Percentiles rank a stretch among this genome's conserved stretches.
These are phyloP conservation scores for Caloboletus firmus DNA, from an alignment of 1,284 basidiomycete genomes.

Conservation along the genomic window DNA sequence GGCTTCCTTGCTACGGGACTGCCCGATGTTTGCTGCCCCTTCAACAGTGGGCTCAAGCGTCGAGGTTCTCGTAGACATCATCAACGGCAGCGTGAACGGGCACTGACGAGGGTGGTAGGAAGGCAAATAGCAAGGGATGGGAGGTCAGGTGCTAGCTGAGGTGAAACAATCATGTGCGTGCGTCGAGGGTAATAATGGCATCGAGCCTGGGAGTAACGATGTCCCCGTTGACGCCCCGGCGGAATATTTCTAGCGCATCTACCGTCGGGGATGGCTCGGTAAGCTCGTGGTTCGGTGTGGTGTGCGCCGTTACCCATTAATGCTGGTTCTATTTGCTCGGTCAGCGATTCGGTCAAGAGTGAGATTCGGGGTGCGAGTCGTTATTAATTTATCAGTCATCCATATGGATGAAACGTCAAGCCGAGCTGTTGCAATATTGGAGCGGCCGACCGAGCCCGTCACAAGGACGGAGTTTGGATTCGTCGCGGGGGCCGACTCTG, in stretches of 20 bases:
- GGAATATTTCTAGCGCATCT: not conserved
- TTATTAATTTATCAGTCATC: not conserved
- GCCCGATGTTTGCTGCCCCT: not conserved
- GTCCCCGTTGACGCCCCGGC: not conserved
- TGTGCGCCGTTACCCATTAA: not conserved
- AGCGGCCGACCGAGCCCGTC: not conserved
- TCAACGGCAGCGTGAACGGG: not conserved
- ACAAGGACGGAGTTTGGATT: slow-evolving; percentile 6
- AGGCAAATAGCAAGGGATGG: not conserved
- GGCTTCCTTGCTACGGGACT: not conserved
- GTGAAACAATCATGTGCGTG: not conserved
- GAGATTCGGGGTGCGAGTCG: no score
- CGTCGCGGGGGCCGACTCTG: not conserved
- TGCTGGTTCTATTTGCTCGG: not conserved
- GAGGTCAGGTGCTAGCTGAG: not conserved
- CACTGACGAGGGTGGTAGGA: not conserved
- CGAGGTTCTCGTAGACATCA: slow-evolving; percentile 10
- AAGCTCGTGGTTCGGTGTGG: not conserved
- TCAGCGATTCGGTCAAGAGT: not conserved
- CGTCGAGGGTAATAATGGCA: slow-evolving; percentile 12
- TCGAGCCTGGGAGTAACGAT: slow-evolving; percentile 5
- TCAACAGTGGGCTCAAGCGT: slow-evolving; percentile 13
- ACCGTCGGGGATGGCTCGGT: no score
- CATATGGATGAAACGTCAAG: not conserved
- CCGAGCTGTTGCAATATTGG: not conserved